These are phyloP conservation scores for Umbilicus rupestris DNA, from an alignment of 164 flowering plant species.

Conservation along the genomic window DNA sequence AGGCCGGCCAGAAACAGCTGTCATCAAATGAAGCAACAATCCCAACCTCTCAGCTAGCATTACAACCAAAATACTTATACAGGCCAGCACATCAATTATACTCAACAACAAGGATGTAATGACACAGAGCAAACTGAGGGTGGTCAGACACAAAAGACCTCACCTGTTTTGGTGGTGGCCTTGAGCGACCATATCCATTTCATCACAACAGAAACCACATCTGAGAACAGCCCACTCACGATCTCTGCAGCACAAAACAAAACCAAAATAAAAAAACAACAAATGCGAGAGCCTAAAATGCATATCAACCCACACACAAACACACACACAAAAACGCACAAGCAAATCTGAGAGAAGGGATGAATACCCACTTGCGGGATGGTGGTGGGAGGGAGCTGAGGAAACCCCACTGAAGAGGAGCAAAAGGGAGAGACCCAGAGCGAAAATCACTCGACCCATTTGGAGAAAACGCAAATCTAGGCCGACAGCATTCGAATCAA, in stretches of 20 bases:
- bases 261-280: conserved; percentile 5
- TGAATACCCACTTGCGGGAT: conserved; percentile 58
- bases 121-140: conserved; percentile 12
- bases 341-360: neutral
- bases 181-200: conserved; percentile 76
- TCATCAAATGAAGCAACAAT: conserved; percentile 4
- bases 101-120: neutral
- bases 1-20: conserved; percentile 70
- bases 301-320: neutral
- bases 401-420: conserved; percentile 36
- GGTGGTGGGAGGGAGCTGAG: conserved; percentile 30
- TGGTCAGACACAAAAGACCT: conserved; percentile 11
- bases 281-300: neutral
- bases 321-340: neutral
- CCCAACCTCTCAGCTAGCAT: too few relatives aligned
- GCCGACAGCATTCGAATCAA: neutral
- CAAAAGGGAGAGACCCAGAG: conserved; percentile 29
- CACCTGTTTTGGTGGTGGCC: conserved; percentile 72
- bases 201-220: conserved; percentile 47
- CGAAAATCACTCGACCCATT: conserved; percentile 13
- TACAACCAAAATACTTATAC: too few relatives aligned
- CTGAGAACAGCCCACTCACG: conserved; percentile 67
- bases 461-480: neutral
- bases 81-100: too few relatives aligned
- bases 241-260: conserved; percentile 41